phyloP scores from a whole-genome alignment of 2,329 filamentous ascomycete genomes.

The Stachybotrys echinatus region DNA sequence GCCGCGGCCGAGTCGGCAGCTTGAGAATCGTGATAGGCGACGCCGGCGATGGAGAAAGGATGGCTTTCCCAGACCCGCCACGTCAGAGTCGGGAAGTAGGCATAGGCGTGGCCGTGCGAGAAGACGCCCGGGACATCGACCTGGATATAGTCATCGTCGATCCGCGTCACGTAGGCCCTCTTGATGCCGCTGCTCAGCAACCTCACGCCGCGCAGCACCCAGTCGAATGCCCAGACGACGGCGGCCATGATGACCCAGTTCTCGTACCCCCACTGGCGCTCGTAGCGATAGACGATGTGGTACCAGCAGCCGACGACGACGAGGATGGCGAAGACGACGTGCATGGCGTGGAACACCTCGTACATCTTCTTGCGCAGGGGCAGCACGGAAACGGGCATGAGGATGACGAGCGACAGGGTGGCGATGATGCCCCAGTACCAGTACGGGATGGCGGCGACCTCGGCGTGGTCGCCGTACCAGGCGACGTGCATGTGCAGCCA shows the following conservation, averaged over 20 bases:
- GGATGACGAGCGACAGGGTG: conserved; percentile 20
- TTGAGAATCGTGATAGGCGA: neutral
- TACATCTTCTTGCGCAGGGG: conserved; percentile 28
- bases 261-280: conserved; percentile 37
- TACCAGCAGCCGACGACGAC: conserved; percentile 34
- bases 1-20: neutral
- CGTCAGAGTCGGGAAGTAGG: conserved; percentile 18
- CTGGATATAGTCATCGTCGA: conserved; percentile 18
- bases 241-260: conserved; percentile 19
- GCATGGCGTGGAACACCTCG: conserved; percentile 37
- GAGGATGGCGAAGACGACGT: conserved; percentile 33
- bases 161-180: conserved; percentile 12
- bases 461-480: neutral
- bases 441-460: conserved; percentile 9
- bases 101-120: conserved; percentile 18
- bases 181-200: conserved; percentile 11
- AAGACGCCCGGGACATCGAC: conserved; percentile 16
- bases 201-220: conserved; percentile 10
- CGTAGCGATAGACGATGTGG: conserved; percentile 30
- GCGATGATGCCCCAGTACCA: conserved; percentile 37
- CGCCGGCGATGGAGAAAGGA: conserved; percentile 17
- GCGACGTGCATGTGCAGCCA: conserved; percentile 21
- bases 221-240: conserved; percentile 18
- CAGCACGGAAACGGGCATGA: conserved; percentile 25
- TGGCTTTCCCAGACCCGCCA: conserved; percentile 24